phyloP scores from a whole-genome alignment of 768 basidiomycete genomes.

The Russula sp. region DNA sequence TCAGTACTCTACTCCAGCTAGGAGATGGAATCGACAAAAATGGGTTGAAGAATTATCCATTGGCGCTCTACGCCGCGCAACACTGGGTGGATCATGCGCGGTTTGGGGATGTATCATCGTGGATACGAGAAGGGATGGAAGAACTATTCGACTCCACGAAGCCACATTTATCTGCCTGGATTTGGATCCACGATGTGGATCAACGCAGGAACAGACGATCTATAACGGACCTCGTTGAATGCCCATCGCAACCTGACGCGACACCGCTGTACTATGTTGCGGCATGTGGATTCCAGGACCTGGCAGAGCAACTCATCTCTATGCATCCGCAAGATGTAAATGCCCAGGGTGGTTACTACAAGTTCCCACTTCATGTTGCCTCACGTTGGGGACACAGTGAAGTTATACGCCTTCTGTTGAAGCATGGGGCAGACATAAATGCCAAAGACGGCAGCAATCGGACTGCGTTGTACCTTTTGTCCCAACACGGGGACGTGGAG shows the following conservation, averaged over 20 bases:
- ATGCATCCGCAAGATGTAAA: not conserved
- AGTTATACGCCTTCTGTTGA: not conserved
- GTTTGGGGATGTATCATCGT: not conserved
- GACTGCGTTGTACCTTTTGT: too few relatives aligned
- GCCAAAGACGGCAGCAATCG: too few relatives aligned
- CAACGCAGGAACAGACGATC: not conserved
- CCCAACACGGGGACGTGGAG: too few relatives aligned
- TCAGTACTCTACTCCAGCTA: not conserved
- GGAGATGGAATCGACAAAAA: not conserved
- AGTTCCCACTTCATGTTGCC: not conserved
- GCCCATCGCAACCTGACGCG: not conserved
- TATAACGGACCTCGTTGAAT: not conserved
- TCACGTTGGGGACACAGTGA: not conserved
- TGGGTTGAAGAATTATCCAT: too few relatives aligned
- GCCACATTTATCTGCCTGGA: not conserved
- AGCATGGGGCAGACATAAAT: too few relatives aligned
- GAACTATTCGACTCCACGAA: not conserved
- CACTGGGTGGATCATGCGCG: not conserved
- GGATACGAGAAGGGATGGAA: not conserved
- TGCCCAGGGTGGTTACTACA: not conserved
- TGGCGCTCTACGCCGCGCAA: too few relatives aligned
- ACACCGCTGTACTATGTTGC: not conserved
- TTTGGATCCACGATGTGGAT: not conserved
- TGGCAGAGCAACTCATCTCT: not conserved
- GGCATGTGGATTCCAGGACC: not conserved